Base-by-base conservation (phyloP, 768 basidiomycete species). In the Neoboletus magnificus region DNA sequence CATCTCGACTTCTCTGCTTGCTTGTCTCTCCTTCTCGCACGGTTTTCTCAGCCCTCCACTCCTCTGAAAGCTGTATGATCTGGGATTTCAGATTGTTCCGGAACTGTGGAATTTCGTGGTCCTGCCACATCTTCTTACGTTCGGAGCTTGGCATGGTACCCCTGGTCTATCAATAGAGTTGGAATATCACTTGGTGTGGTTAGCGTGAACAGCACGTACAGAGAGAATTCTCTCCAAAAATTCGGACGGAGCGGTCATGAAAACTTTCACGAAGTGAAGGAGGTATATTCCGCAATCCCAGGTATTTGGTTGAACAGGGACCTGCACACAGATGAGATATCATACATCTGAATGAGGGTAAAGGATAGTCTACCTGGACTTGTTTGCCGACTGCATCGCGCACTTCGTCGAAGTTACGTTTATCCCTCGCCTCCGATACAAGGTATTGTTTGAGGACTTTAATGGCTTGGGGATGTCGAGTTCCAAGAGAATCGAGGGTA, bases 211-310 rank as follows among this genome's bases (percentile, higher is more conserved):
- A 41, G 20, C 35, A 48, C 46, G 36, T 35, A 66, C 73, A 30
- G 62, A 70, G 41, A 77, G 65, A 45, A 91, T 86, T 32, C 78
- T 71, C 10, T 75, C 59, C 50, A 77, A 74, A 54, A 85, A 82
- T 18, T 72, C 66, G 0, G 69, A 64, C 0, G 92, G 88, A 50
- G 87, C 73, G 9, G 66, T 72, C 71, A 97, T 82, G 66, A 98
- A 91, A 0, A 82, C 83, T 62, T 85, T 76, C 9, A 86, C 89
- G 48, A 92, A 92, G 65, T 98, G 93, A 12, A 98, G 76, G 13
- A 98, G 78, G 69, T 91, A 99, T 29, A 97, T 68, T 7, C 97
- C 97, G 62, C 97, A 99, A 69, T 98, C 95, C 65, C 86, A 91
- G 59, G 77, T 91, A 66, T 98, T 98, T 16, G 84, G 83, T 66